Evolutionary conservation across 2,329 filamentous ascomycete genomes (phyloP).

Genomic region (Microsporum canis): DNA sequence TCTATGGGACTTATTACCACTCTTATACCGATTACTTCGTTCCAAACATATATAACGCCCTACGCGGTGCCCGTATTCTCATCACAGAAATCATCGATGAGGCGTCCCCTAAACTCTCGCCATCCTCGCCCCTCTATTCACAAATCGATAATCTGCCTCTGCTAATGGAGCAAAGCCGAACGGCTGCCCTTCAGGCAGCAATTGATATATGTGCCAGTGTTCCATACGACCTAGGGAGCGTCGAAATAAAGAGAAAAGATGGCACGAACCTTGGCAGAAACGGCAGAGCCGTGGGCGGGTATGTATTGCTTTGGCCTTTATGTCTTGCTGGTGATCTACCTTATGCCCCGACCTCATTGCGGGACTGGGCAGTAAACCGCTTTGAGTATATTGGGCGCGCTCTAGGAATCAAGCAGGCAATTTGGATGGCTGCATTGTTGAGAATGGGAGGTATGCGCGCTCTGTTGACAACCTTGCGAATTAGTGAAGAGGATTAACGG

Average conservation of each 20-base stretch:
- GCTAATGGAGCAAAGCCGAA: constrained; percentile 23
- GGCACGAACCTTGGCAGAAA: constrained; percentile 9
- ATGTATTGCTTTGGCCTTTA: constrained; percentile 29
- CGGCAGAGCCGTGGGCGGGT: constrained; percentile 25
- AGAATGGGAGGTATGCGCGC: not conserved
- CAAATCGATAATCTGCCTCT: constrained; percentile 18
- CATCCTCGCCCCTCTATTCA: not conserved
- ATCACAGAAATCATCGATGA: constrained; percentile 39
- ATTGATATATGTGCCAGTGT: constrained; percentile 30
- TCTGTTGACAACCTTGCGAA: not conserved
- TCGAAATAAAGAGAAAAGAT: constrained; percentile 13
- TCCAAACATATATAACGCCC: constrained; percentile 48
- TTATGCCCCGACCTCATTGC: constrained; percentile 18
- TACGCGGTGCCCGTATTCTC: constrained; percentile 48
- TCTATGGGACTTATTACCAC: constrained; percentile 45
- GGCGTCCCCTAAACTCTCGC: constrained; percentile 19
- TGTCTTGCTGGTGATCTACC: constrained; percentile 28
- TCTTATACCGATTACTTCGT: constrained; percentile 45
- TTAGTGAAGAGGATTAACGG: not conserved
- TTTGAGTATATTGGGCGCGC: constrained; percentile 25
- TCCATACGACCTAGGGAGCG: constrained; percentile 25
- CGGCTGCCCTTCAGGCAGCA: constrained; percentile 21
- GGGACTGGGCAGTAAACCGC: constrained; percentile 25
- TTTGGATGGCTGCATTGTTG: constrained; percentile 27
- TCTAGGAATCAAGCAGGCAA: constrained; percentile 30